These are phyloP conservation scores for Saxophila tyrrhenica DNA, from an alignment of 495 filamentous ascomycete species.

Conservation along the genomic window DNA sequence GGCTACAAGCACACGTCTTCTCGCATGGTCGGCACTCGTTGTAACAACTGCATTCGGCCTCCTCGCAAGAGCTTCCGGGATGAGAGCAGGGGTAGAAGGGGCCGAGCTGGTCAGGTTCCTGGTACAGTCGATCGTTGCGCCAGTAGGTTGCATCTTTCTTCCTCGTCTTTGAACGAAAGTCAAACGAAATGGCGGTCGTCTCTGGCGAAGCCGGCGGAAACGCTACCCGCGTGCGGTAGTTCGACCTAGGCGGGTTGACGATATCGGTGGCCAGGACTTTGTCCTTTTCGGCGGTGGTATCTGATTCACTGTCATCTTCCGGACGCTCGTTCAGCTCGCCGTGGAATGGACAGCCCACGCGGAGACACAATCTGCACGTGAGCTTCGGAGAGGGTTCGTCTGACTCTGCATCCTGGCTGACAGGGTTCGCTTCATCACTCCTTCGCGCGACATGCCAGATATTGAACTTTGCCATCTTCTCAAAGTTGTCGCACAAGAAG, in stretches of 20 bases:
- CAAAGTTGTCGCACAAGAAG: constrained; percentile 22
- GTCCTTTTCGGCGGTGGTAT: neutral
- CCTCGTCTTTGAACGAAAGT: neutral
- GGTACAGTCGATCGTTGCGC: neutral
- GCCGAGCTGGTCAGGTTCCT: constrained; percentile 16
- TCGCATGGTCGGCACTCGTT: constrained; percentile 50
- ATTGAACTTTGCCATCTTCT: constrained; percentile 20
- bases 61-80: constrained; percentile 28
- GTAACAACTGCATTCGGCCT: constrained; percentile 42
- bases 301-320: constrained; percentile 10
- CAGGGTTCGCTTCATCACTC: constrained; percentile 4
- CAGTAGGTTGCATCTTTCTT: neutral
- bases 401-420: neutral
- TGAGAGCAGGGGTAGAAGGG: constrained; percentile 33
- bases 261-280: constrained; percentile 5
- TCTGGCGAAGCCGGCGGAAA: constrained; percentile 4
- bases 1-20: constrained; percentile 50
- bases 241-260: constrained; percentile 10
- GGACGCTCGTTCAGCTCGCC: constrained; percentile 22
- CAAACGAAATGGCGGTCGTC: neutral
- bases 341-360: constrained; percentile 25
- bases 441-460: constrained; percentile 27
- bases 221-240: constrained; percentile 8
- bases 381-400: neutral
- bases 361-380: constrained; percentile 19